Percentiles rank a stretch among this genome's conserved stretches.
Conservation (phyloP, 352 stramenopile species). For the Hyaloperonospora arabidopsidis region DNA sequence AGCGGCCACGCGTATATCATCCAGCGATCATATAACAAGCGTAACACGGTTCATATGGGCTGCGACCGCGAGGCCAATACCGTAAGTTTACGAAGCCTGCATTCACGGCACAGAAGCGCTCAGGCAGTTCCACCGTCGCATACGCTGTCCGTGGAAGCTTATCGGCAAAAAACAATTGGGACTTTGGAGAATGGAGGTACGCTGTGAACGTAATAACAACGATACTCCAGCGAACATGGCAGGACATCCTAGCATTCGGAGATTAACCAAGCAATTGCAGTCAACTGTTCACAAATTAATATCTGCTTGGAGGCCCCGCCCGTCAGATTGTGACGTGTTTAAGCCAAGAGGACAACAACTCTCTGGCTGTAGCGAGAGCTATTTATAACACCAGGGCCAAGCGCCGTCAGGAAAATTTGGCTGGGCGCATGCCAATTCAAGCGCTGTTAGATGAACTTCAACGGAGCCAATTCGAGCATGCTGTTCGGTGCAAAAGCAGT, state of each 20-base stretch:
- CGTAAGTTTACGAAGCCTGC: no score
- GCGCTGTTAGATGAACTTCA: not conserved
- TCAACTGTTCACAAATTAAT: not conserved
- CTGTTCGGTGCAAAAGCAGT: not conserved
- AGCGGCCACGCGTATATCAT: no score
- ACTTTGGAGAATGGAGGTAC: no score
- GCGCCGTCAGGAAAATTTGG: not conserved
- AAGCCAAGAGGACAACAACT: not conserved
- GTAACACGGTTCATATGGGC: no score
- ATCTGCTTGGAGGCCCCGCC: not conserved
- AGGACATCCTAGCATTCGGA: not conserved
- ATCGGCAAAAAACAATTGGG: no score
- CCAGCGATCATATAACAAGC: no score
- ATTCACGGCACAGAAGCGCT: no score
- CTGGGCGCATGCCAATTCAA: not conserved
- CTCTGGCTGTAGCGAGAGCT: not conserved
- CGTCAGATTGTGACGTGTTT: not conserved
- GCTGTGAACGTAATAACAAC: no score
- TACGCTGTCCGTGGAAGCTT: no score
- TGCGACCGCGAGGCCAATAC: no score
- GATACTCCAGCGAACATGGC: not conserved
- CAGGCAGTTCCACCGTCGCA: no score
- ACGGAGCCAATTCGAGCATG: not conserved
- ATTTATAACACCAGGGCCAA: not conserved
- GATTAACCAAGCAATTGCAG: not conserved